Conservation (phyloP, 495 filamentous ascomycete species). For the Delitschia confertaspora region DNA sequence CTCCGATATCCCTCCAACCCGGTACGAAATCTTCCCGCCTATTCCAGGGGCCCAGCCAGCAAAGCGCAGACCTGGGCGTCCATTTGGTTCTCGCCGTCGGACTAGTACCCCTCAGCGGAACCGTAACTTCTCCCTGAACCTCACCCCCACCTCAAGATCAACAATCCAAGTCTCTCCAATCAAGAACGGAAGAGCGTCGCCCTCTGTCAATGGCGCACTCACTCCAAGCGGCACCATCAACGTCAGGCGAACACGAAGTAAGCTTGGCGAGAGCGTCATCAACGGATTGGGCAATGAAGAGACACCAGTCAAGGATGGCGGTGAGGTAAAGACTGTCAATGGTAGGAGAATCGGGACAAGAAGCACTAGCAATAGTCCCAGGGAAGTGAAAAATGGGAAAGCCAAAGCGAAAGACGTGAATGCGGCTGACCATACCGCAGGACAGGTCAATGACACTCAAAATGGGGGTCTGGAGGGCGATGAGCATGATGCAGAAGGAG, state of each 20-base stretch:
- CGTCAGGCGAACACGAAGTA: slow-evolving; percentile 34
- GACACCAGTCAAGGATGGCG: slow-evolving; percentile 12
- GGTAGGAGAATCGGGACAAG: slow-evolving; percentile 13
- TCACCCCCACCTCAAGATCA: slow-evolving; percentile 10
- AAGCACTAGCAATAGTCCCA: slow-evolving; percentile 13
- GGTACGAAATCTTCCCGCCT: slow-evolving; percentile 81
- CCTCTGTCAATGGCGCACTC: slow-evolving; percentile 12
- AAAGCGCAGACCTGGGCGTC: slow-evolving; percentile 43
- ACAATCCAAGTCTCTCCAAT: slow-evolving; percentile 13
- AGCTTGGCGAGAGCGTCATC: slow-evolving; percentile 30
- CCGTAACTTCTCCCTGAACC: slow-evolving; percentile 10
- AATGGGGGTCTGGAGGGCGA: slow-evolving; percentile 24
- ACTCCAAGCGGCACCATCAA: slow-evolving; percentile 13
- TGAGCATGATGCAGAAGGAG: slow-evolving; percentile 18
- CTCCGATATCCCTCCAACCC: slow-evolving; percentile 57
- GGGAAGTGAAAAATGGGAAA: slow-evolving; percentile 8
- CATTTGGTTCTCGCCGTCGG: slow-evolving; percentile 31
- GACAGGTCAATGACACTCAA: slow-evolving; percentile 15
- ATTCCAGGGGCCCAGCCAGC: slow-evolving; percentile 46
- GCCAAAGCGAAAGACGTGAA: slow-evolving; percentile 10
- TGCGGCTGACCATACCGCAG: slow-evolving; percentile 5
- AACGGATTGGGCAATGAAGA: slow-evolving; percentile 26
- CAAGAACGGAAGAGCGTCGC: slow-evolving; percentile 18
- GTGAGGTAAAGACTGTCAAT: slow-evolving; percentile 13
- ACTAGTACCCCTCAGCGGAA: slow-evolving; percentile 24